phyloP scores from a whole-genome alignment of 1,139 yeast species.

The Blastobotrys apis region DNA sequence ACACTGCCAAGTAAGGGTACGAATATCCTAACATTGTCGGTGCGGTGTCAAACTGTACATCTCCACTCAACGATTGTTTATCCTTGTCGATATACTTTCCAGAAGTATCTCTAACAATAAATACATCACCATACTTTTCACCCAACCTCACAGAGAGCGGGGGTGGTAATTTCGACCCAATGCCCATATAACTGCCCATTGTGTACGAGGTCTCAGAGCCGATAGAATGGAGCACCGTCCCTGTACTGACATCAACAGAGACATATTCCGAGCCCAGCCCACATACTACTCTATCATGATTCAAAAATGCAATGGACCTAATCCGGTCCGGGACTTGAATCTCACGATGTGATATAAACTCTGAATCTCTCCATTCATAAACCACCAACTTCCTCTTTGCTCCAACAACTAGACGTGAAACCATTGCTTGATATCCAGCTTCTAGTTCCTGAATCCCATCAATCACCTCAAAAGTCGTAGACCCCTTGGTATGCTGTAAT shows the following conservation, averaged over 20 bases:
- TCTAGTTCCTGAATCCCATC: conserved; percentile 24
- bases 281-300: conserved; percentile 34
- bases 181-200: conserved; percentile 6
- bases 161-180: conserved; percentile 3
- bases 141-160: conserved; percentile 9
- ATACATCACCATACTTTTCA: conserved; percentile 7
- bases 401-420: conserved; percentile 37
- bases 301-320: conserved; percentile 35
- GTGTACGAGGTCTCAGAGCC: neutral
- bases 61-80: neutral
- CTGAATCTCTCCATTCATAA: conserved; percentile 39
- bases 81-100: conserved; percentile 4
- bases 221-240: conserved; percentile 12
- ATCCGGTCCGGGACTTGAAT: conserved; percentile 37
- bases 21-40: conserved; percentile 25
- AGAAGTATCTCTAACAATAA: conserved; percentile 4
- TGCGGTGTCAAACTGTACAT: neutral
- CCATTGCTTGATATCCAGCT: conserved; percentile 19
- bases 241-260: conserved; percentile 24
- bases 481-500: conserved; percentile 37
- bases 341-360: conserved; percentile 32
- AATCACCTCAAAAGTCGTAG: conserved; percentile 31
- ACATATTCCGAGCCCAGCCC: conserved; percentile 33
- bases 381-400: conserved; percentile 34
- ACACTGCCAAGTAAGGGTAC: conserved; percentile 34